Base-by-base conservation (phyloP, 352 stramenopile species). In the Saprolegnia diclina region DNA sequence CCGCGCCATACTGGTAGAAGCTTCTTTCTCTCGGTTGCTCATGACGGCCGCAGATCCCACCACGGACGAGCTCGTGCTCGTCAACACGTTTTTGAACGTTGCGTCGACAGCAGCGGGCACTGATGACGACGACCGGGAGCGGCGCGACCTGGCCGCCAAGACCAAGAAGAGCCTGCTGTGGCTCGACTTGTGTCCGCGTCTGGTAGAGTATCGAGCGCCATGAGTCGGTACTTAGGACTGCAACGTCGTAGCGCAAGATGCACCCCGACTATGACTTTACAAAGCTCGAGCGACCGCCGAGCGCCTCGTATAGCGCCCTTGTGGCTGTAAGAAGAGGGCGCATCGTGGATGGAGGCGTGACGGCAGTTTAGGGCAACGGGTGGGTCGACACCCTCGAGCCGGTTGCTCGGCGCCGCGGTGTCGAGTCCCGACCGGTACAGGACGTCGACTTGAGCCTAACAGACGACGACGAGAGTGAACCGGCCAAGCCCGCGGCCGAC, bases 81-180 rank as follows among this genome's bases (percentile, higher is more conserved):
- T 92, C 38, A 83, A 92, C 71, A 94, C 83, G 21, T 92, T 87
- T 48, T 56, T 94, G 24, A 94, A 94, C 63, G 74, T 75, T 16
- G 71, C 74, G 3, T 57, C 65, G 29, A 69, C 37, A 65, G 21
- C 45, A 4, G 32, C 32, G n/a, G 56, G 24, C 46, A 21, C 54
- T 11, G 32, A 32, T 9, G 52, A 59, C 24, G 35, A 64, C n/a
- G 24, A 37, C 44, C 64, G 32, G 74, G 77, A 46, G 55, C 40
- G 24, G 50, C 42, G 0, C 40, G 44, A 16, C 75, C 78, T 44
- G 29, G 22, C 73, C 56, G 46, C 68, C 16, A 56, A 70, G 32
- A 59, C 11, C 24, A 64, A 78, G 55, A 75, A 82, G 5, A 75
- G 79, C 38, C 65, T 93, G 16, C 79, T 75, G 0, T 93, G 85